phyloP scores from a whole-genome alignment of 495 filamentous ascomycete species.

The Platismatia glauca region DNA sequence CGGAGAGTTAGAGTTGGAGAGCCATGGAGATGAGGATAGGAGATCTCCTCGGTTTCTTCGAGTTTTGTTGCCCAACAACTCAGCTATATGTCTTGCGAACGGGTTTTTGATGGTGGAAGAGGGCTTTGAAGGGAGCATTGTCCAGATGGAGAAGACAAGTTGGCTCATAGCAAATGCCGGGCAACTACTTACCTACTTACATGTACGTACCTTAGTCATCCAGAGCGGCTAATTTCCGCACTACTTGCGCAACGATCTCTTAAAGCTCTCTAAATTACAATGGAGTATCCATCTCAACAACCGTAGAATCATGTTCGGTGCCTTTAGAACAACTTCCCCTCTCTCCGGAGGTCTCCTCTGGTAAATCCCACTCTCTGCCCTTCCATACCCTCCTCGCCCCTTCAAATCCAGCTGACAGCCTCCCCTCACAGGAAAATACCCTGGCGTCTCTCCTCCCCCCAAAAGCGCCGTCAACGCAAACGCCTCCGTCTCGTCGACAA shows the following conservation, averaged over 20 bases:
- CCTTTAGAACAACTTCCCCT: conserved; percentile 69
- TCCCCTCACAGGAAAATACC: conserved; percentile 75
- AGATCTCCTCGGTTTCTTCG: not conserved
- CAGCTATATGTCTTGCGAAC: too few species aligned
- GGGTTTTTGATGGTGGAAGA: not conserved
- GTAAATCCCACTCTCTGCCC: conserved; percentile 36
- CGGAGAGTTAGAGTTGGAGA: too few species aligned
- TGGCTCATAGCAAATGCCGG: not conserved
- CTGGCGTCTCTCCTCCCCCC: conserved; percentile 83
- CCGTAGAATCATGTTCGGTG: conserved; percentile 55
- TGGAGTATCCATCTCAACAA: not conserved
- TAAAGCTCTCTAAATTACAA: not conserved
- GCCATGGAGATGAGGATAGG: not conserved
- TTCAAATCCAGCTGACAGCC: conserved; percentile 9
- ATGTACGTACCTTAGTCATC: not conserved
- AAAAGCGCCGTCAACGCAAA: conserved; percentile 83
- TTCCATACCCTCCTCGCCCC: not conserved
- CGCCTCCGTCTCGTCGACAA: conserved; percentile 78
- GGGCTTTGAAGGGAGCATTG: not conserved
- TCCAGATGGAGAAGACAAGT: not conserved
- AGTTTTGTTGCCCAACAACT: too few species aligned
- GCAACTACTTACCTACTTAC: too few species aligned
- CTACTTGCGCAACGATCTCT: not conserved
- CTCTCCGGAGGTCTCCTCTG: conserved; percentile 77
- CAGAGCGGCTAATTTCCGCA: not conserved